Evolutionary conservation across 352 stramenopile species (phyloP), one percentile per base, ranked within the genome.

Genomic region (Globisporangium parvum): DNA sequence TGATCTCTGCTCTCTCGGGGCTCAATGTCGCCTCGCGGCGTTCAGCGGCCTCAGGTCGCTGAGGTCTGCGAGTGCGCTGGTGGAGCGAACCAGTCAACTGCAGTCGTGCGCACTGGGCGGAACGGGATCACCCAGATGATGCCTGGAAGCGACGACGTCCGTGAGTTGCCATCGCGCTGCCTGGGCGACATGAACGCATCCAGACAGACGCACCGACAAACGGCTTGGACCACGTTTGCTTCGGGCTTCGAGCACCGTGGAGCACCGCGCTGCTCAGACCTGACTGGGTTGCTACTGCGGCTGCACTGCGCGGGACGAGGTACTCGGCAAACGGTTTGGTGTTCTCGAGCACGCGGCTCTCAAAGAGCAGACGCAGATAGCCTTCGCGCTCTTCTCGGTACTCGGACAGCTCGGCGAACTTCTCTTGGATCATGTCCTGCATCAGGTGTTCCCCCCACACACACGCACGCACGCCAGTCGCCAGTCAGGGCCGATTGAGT

Each of bases 91-190:
- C 62, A 58, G 37, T 53, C 66, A 54, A 69, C 46, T 10, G 57
- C 56, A 6, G 62, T 54, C 14, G 59, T 63, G 2, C 65, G 62
- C 44, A 55, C 51, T n/a, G 64, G 48, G 5, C 72, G 69, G 57
- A 81, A 87, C 1, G 76, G 76, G 10, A 85, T 51, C 26, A 87
- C 70, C 74, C 76, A 89, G 28, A 88, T 55, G 56, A 88, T 80
- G 23, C 78, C 77, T 88, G 31, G 5, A 11, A 35, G 31, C 6
- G 31, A 35, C 3, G 9, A 6, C 31, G 31, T 9, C 31, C 5
- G 31, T 35, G 31, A 35, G 31, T 35, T 11, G 31, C 1, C 9
- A 11, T 6, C 31, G 10, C 31, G 2, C 24, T 1, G 0, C 0
- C 23, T 45, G 8, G 37, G 28, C 4, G 14, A 46, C 41, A 47